Evolutionary conservation across 148 eudicot species (phyloP).

Genomic region (Camellia lanceoleosa): DNA sequence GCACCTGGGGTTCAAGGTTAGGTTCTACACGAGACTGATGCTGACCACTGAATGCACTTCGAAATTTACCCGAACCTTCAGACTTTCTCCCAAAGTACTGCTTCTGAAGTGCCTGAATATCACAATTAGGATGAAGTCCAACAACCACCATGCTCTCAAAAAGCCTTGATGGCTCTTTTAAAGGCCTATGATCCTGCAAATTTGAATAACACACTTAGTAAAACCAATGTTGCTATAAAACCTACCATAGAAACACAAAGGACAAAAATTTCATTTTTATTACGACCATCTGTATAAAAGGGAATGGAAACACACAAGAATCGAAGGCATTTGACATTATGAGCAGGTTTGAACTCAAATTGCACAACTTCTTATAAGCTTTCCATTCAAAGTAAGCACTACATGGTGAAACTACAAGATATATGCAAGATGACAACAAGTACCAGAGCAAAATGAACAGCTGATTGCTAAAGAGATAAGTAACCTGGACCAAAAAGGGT

Average conservation of each 20-base stretch:
- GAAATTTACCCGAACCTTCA: constrained; percentile 80
- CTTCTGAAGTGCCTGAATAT: constrained; percentile 64
- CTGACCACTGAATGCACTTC: constrained; percentile 66
- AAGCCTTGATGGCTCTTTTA: constrained; percentile 77
- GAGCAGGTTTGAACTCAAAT: neutral
- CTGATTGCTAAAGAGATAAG: neutral
- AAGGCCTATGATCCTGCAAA: constrained; percentile 72
- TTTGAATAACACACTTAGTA: constrained; percentile 6
- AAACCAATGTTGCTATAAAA: too few relatives aligned
- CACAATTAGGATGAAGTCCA: constrained; percentile 92
- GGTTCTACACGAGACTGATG: constrained; percentile 73
- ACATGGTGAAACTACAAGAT: neutral
- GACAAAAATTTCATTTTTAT: neutral
- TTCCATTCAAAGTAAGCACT: neutral
- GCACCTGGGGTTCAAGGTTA: constrained; percentile 91
- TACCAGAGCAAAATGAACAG: neutral
- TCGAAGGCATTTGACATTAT: neutral
- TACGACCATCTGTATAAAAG: too few relatives aligned
- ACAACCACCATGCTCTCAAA: constrained; percentile 96
- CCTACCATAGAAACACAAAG: neutral
- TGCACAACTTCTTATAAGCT: neutral
- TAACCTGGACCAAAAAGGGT: neutral
- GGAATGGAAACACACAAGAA: neutral
- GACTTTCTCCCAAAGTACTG: constrained; percentile 59
- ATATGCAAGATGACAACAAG: neutral